Conservation (phyloP, 1,284 basidiomycete species). For the Trametes hirsuta region DNA sequence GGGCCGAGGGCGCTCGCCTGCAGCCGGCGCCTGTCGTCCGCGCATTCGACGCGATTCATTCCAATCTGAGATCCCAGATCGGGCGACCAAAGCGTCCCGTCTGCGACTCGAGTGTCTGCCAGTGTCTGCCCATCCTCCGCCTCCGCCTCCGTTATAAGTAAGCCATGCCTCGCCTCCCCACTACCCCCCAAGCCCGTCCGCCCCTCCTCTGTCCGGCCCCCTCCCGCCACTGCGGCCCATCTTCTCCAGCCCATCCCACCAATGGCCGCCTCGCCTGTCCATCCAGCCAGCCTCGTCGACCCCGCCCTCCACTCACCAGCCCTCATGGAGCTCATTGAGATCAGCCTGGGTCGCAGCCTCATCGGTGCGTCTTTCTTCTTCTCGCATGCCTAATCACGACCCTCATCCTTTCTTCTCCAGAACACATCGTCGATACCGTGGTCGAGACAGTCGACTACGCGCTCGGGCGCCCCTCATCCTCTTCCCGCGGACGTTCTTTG, state of each 20-base stretch:
- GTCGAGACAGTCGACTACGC: constrained; percentile 74
- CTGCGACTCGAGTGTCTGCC: background rate
- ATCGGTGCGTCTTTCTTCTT: constrained; percentile 52
- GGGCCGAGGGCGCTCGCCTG: constrained; percentile 12
- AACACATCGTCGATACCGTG: constrained; percentile 68
- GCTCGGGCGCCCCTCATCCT: constrained; percentile 61
- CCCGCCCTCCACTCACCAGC: constrained; percentile 60
- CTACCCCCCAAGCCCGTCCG: constrained; percentile 15
- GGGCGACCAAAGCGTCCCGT: background rate
- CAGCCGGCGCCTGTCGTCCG: constrained; percentile 5
- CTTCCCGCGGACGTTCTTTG: constrained; percentile 49
- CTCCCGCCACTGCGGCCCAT: constrained; percentile 13
- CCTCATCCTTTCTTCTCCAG: constrained; percentile 38
- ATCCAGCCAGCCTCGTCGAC: constrained; percentile 67
- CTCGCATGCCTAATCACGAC: constrained; percentile 7
- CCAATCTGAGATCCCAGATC: constrained; percentile 24
- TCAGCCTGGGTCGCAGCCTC: constrained; percentile 59
- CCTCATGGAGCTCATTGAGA: constrained; percentile 63
- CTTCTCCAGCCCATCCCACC: constrained; percentile 2
- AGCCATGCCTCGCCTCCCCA: constrained; percentile 6
- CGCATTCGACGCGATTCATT: constrained; percentile 21
- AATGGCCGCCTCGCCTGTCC: constrained; percentile 41
- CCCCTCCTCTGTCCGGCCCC: constrained; percentile 11
- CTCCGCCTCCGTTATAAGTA: constrained; percentile 14
- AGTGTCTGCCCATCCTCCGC: background rate